Base-by-base conservation (phyloP, 2,329 filamentous ascomycete genomes). In the Drechslera avenae region DNA sequence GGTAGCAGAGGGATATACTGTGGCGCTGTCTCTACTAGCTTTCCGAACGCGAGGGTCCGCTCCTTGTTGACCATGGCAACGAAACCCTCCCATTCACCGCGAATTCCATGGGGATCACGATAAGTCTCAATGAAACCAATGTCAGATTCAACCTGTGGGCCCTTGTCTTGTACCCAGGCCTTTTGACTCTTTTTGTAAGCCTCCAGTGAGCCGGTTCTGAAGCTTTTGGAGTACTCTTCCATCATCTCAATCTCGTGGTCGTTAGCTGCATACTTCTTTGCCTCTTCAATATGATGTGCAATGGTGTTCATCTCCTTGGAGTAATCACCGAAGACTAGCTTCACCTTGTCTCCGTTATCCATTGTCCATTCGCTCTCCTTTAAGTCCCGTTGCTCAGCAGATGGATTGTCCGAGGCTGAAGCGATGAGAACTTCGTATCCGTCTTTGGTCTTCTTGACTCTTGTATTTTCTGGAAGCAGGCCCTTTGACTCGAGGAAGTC, bases 1-100 rank as follows among this genome's bases (percentile, higher is more conserved):
- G 94, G 94, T 12, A 99, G 79, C 56, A 95, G 85, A 5, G 91
- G 90, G 43, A 99, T 97, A 69, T 96, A 86, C 37, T 80, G 79
- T 9, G 91, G 88, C 0, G 94, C 92, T 19, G 86, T 86, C 16
- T 86, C 82, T 4, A 97, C 94, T 1, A 97, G 83, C 61, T 89
- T 87, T 6, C 88, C 88, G 68, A 97, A 97, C 1, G 92, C 90
- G 51, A 83, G 84, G 1, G 93, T 99, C 16, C 93, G 86, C 72
- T 97, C 93, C 67, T 93, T 81, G 75, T 97, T 97, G 37, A 97
- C 88, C 74, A 90, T 78, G 52, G 77, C 74, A 5, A 74, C 75
- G 42, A 83, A 80, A 8, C 78, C 80, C 66, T 81, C 76, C 75
- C 78, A 83, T 53, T 83, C 81, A 9, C 78, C 78, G 35, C 81